A percentile compares a stretch with the other conserved stretches of the same genome.
phyloP scores from a whole-genome alignment of 2,329 filamentous ascomycete genomes.

The Sclerotinia borealis region DNA sequence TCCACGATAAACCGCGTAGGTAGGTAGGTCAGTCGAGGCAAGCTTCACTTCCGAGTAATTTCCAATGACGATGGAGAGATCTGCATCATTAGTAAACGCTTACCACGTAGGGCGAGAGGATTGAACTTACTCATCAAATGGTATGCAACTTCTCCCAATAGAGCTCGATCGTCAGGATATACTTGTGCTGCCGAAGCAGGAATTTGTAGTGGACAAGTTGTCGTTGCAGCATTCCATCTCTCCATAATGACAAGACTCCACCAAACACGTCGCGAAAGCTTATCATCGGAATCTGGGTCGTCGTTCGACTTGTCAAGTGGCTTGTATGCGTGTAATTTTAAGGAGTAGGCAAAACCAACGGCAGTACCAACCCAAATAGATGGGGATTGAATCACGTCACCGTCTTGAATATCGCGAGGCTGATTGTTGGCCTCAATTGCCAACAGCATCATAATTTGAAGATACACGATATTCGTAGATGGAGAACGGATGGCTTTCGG shows the following conservation, averaged over 20 bases:
- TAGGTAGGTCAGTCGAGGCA: constrained; percentile 39
- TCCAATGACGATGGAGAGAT: constrained; percentile 53
- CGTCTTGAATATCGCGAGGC: constrained; percentile 29
- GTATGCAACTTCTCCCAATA: constrained; percentile 59
- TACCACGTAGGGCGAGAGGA: background rate
- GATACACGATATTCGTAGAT: constrained; percentile 46
- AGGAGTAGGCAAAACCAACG: constrained; percentile 57
- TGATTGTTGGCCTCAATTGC: constrained; percentile 59
- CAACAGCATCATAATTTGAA: constrained; percentile 62
- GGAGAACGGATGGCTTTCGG: constrained; percentile 36
- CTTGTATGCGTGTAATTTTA: constrained; percentile 52
- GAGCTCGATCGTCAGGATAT: constrained; percentile 49
- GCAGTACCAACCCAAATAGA: constrained; percentile 57
- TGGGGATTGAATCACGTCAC: constrained; percentile 39
- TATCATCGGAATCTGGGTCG: constrained; percentile 55
- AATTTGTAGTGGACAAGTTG: constrained; percentile 55
- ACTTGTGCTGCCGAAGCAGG: constrained; percentile 56
- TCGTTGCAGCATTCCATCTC: constrained; percentile 66
- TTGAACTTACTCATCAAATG: constrained; percentile 56
- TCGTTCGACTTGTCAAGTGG: constrained; percentile 38
- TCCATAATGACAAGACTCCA: constrained; percentile 67
- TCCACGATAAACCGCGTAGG: constrained; percentile 36
- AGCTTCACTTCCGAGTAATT: constrained; percentile 45
- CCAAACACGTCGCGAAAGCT: constrained; percentile 60
- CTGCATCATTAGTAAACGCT: constrained; percentile 32